A percentile compares a stretch with the other conserved stretches of the same genome.
Conservation (phyloP, 495 filamentous ascomycete genomes). For the Penicillium subrubescens region DNA sequence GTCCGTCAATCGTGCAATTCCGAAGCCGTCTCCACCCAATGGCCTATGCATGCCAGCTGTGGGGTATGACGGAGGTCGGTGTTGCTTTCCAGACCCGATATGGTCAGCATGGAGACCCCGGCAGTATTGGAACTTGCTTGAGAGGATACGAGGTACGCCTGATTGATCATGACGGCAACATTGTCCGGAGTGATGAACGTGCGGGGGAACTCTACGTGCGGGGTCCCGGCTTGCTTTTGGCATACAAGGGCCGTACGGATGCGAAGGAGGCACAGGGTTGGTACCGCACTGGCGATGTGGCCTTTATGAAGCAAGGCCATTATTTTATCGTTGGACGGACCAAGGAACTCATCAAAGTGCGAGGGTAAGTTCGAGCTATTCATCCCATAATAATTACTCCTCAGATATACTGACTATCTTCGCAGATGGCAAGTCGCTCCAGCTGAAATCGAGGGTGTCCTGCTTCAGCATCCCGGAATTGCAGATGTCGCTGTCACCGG, state of each 20-base stretch:
- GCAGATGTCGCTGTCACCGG: slow-evolving; percentile 80
- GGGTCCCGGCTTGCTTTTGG: slow-evolving; percentile 37
- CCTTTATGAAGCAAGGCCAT: slow-evolving; percentile 58
- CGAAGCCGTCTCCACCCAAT: slow-evolving; percentile 41
- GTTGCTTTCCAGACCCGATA: slow-evolving; percentile 56
- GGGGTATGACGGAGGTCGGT: slow-evolving; percentile 53
- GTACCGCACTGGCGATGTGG: slow-evolving; percentile 79
- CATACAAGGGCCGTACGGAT: slow-evolving; percentile 44
- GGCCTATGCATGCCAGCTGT: slow-evolving; percentile 39
- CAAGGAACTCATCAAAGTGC: slow-evolving; percentile 75
- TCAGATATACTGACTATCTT: slow-evolving; percentile 1
- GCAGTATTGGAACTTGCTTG: slow-evolving; percentile 68
- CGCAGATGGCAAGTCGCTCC: slow-evolving; percentile 74
- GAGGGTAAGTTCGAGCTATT: slow-evolving; percentile 36
- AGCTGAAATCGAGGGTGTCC: slow-evolving; percentile 78
- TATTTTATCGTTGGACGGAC: slow-evolving; percentile 78
- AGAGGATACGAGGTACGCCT: slow-evolving; percentile 65
- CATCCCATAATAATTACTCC: background rate
- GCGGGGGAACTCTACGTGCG: slow-evolving; percentile 57
- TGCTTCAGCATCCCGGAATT: slow-evolving; percentile 70
- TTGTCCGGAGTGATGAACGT: slow-evolving; percentile 48
- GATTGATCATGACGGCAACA: slow-evolving; percentile 52
- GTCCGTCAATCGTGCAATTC: slow-evolving; percentile 41
- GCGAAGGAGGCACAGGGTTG: slow-evolving; percentile 61
- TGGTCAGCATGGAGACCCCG: slow-evolving; percentile 36